Base-by-base conservation (phyloP, 495 filamentous ascomycete species). In the Geoglossum glabrum region DNA sequence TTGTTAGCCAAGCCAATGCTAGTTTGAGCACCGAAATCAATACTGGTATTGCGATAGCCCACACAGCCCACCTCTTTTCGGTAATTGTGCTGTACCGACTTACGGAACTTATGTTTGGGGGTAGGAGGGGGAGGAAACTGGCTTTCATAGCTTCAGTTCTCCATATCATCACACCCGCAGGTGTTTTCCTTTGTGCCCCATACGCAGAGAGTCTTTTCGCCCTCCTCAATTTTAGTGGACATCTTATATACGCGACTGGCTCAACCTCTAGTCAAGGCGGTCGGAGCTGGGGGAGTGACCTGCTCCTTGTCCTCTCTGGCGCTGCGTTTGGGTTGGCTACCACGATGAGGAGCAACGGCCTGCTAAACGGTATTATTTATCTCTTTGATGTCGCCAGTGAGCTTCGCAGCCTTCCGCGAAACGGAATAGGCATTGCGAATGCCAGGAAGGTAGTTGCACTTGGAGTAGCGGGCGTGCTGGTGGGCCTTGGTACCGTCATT, bases 151-250 rank as follows among this genome's bases (percentile, higher is more conserved):
- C 84, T 28, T 81, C 86, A 6, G 65, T 76, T 11, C 71, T 97
- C 34, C 86, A 96, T 66, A 79, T 95, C 45, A 63, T 97, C 25
- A 86, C 81, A 3, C 92, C 93, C 0, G 92, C 86, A 8, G 90
- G 90, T 10, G 69, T 95, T 1, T 96, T 97, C 65, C 79, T 98
- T 28, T 88, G 84, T 0, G 86, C 90, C 0, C 92, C 93, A 0
- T 92, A 88, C 63, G 76, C 79, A 23, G 93, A 98, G 69, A 79
- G 84, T 51, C 65, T 83, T 0, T 95, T 87, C 65, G 80, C 90
- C 0, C 72, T 92, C 8, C 69, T 95, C 30, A 83, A 83, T 50
- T 86, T 97, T 60, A 50, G 69, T 1, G 93, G 90, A 7, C 79
- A 74, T 59, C 78, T 85, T 36, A 63, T 86, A 60, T 90, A 90